Conservation (phyloP, 352 stramenopile genomes). For the Globisporangium recalcitrans region DNA sequence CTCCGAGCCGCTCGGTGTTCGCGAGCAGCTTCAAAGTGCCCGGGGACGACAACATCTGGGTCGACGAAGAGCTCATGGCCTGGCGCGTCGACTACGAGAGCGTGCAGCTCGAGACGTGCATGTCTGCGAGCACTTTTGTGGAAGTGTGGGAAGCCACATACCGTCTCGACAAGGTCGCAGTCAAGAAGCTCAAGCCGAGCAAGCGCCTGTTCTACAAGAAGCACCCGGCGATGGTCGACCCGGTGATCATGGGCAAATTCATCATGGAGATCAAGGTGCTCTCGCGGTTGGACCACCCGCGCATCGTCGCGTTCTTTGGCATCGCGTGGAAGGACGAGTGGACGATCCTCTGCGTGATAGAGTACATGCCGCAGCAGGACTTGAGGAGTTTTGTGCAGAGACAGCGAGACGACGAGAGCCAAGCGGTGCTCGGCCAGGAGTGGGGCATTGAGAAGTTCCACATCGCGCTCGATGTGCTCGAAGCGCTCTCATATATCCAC, state of each 20-base stretch:
- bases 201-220: slow-evolving; percentile 20
- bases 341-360: slow-evolving; percentile 35
- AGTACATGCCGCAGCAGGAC: slow-evolving; percentile 43
- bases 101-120: slow-evolving; percentile 19
- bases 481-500: slow-evolving; percentile 33
- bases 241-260: slow-evolving; percentile 34
- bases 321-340: slow-evolving; percentile 31
- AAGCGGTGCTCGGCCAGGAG: not conserved
- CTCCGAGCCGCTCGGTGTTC: slow-evolving; percentile 6
- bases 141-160: slow-evolving; percentile 43
- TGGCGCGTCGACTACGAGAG: slow-evolving; percentile 36
- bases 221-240: slow-evolving; percentile 21
- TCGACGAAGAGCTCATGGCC: slow-evolving; percentile 32
- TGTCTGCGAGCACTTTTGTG: slow-evolving; percentile 27
- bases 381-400: slow-evolving; percentile 21
- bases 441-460: slow-evolving; percentile 35
- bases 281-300: slow-evolving; percentile 42
- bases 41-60: slow-evolving; percentile 17
- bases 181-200: slow-evolving; percentile 33
- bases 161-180: slow-evolving; percentile 29
- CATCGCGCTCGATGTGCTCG: slow-evolving; percentile 40
- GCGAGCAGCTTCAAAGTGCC: slow-evolving; percentile 9
- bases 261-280: slow-evolving; percentile 48
- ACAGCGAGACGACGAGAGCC: slow-evolving; percentile 6
- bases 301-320: slow-evolving; percentile 47